Evolutionary conservation across 2,329 filamentous ascomycete genomes (phyloP).

Genomic region (Beauveria australis): DNA sequence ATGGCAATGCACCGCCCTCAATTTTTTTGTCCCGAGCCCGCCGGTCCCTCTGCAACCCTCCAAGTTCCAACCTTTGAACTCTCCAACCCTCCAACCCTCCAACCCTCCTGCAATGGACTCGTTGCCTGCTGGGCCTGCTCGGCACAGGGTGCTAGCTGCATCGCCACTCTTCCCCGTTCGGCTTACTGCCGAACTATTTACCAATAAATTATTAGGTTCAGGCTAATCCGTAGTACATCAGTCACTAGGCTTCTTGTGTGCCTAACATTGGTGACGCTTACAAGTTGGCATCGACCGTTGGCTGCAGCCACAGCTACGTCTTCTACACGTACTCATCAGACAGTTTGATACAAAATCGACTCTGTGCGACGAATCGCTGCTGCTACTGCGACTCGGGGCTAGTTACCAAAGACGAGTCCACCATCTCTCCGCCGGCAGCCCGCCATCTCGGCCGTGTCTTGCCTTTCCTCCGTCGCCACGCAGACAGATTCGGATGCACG

Average conservation of each 20-base stretch:
- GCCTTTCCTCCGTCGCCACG: neutral
- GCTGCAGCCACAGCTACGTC: neutral
- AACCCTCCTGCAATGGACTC: neutral
- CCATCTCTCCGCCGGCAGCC: neutral
- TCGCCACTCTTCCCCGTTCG: neutral
- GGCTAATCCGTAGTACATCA: no score
- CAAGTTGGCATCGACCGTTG: neutral
- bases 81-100: neutral
- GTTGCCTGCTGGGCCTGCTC: neutral
- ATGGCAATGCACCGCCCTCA: neutral
- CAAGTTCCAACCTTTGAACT: no score
- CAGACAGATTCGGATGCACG: neutral
- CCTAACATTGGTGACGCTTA: neutral
- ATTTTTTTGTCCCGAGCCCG: neutral
- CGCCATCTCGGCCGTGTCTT: neutral
- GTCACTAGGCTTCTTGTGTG: neutral
- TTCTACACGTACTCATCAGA: neutral
- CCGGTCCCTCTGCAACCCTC: neutral
- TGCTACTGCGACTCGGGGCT: neutral
- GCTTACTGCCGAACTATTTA: neutral
- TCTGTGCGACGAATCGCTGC: neutral
- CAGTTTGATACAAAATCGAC: neutral
- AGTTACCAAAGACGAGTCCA: neutral
- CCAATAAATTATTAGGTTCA: neutral
- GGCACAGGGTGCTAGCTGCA: neutral